Evolutionary conservation across 2,329 filamentous ascomycete genomes (phyloP).

Genomic region (Claviceps spartinae): DNA sequence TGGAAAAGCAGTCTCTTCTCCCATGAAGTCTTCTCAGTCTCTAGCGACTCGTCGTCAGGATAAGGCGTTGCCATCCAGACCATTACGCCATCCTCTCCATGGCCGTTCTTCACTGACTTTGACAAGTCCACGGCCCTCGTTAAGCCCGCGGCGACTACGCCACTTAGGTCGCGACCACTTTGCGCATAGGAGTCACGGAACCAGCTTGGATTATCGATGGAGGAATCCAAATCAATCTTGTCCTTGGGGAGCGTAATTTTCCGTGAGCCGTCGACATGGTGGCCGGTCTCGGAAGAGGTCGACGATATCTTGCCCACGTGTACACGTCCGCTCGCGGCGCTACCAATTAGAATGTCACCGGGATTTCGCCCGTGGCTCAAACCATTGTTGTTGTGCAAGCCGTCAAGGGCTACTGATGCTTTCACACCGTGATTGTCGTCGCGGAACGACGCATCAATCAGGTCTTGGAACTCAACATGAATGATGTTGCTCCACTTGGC

Average conservation of each 20-base stretch:
- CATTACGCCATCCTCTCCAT: slow-evolving; percentile 27
- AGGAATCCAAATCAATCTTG: slow-evolving; percentile 27
- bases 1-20: slow-evolving; percentile 38
- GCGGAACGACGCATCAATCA: slow-evolving; percentile 7
- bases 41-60: not conserved
- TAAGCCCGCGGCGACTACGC: slow-evolving; percentile 38
- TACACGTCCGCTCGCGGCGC: slow-evolving; percentile 32
- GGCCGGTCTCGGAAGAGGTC: not conserved
- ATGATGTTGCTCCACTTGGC: slow-evolving; percentile 37
- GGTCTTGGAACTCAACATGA: slow-evolving; percentile 24
- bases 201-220: slow-evolving; percentile 45
- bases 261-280: slow-evolving; percentile 4
- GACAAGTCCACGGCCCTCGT: slow-evolving; percentile 25
- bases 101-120: slow-evolving; percentile 15
- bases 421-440: slow-evolving; percentile 23
- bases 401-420: slow-evolving; percentile 28
- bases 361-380: slow-evolving; percentile 32
- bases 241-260: slow-evolving; percentile 22
- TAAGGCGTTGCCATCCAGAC: slow-evolving; percentile 27
- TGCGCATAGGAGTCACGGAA: slow-evolving; percentile 39
- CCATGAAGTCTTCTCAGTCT: slow-evolving; percentile 17
- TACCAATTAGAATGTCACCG: slow-evolving; percentile 28
- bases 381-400: slow-evolving; percentile 42
- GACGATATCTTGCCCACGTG: slow-evolving; percentile 23
- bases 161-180: slow-evolving; percentile 32